Percentiles rank a stretch among this genome's conserved stretches.
Conservation (phyloP, 257 asterid genomes). For the Craterostigma plantagineum region DNA sequence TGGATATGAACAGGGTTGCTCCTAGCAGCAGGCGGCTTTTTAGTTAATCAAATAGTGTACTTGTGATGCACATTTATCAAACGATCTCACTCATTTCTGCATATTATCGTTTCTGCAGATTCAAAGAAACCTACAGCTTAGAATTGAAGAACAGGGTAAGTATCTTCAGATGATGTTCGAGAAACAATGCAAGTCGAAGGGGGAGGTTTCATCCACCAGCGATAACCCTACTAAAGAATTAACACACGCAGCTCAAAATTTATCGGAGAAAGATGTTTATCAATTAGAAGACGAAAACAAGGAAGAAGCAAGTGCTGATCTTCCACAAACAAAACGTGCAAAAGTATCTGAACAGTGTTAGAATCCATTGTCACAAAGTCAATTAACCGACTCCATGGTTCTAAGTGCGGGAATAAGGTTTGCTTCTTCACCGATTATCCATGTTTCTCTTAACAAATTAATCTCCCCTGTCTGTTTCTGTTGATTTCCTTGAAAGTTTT, state of each 20-base stretch:
- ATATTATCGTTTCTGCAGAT: conserved; percentile 27
- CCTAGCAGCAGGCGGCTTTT: no score
- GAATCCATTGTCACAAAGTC: no score
- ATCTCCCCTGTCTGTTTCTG: no score
- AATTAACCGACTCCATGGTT: no score
- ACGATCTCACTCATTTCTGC: not conserved
- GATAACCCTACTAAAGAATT: conserved; percentile 24
- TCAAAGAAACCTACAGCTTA: conserved; percentile 81
- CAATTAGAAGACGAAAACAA: conserved; percentile 17
- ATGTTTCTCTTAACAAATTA: no score
- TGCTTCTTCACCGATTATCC: no score
- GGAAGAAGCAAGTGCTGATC: conserved; percentile 20
- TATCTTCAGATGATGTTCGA: conserved; percentile 84
- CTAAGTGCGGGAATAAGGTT: no score
- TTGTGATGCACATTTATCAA: not conserved
- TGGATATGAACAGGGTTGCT: no score
- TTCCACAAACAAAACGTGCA: conserved; percentile 50
- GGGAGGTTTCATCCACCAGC: conserved; percentile 5
- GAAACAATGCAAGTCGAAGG: conserved; percentile 49
- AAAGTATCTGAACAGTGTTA: conserved; percentile 20
- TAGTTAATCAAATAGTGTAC: no score
- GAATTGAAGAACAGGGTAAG: conserved; percentile 85
- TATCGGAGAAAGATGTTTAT: conserved; percentile 10
- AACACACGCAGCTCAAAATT: conserved; percentile 16
- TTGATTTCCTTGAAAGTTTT: no score